Base-by-base conservation (phyloP, 1,139 yeast genomes). In the Ogataea hybrid region DNA sequence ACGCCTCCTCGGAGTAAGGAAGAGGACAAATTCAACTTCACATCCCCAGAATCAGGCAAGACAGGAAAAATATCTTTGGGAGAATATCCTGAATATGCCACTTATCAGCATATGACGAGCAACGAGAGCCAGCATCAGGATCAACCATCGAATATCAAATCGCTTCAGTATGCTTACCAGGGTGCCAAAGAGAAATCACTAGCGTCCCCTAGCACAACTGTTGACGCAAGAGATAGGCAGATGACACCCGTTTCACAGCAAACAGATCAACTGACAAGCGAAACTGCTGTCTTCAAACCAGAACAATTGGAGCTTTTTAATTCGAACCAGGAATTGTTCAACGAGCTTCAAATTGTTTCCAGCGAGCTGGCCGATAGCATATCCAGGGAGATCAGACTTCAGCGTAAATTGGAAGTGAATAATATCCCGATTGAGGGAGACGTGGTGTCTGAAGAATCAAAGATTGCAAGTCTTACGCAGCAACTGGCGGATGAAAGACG, bases 311-410 rank as follows among this genome's bases (percentile, higher is more conserved):
- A 81, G 2, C 67, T 83, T 4, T 69, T 84, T 68, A 75, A 70
- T 30, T 77, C 83, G 41, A 82, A 80, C 48, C 71, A 70, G 39
- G 75, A 73, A 25, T 62, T 84, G 33, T 67, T 82, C 52, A 71
- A 74, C 47, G 92, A 84, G 57, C 63, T 84, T 37, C 83, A 81
- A 47, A 58, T 82, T 27, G 81, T 84, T 1, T 81, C 90, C 2
- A 74, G 77, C 16, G 94, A 84, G 56, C 68, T 84, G 39, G 90
- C 89, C 0, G 75, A 79, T 17, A 80, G 89, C 0, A 81, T 84
- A 39, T 74, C 77, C 40, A 67, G 92, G 37, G 94, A 84, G 59
- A 67, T 83, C 20, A 61, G 68, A 7, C 58, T 84, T 32, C 89
- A 82, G 54, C 67, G 68, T 41, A 67, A 65, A 39, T 47, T 81